Evolutionary conservation across 2,329 filamentous ascomycete species (phyloP).

Genomic region (Curvularia sp.): DNA sequence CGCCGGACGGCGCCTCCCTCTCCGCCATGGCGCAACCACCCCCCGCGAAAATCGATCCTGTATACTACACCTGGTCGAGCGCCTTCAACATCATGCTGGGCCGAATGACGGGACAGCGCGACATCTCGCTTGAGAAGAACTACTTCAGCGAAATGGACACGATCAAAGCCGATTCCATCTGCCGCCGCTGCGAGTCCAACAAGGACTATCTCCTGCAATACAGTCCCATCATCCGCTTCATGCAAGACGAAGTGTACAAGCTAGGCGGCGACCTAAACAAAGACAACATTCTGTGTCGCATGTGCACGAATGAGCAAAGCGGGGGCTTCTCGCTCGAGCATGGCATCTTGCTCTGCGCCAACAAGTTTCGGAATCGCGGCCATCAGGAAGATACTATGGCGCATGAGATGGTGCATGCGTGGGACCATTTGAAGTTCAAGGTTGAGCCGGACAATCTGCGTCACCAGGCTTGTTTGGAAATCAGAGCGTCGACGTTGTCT

Average conservation of each 20-base stretch:
- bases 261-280: slow-evolving; percentile 78
- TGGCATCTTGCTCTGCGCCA: slow-evolving; percentile 91
- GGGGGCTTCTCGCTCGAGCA: slow-evolving; percentile 88
- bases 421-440: slow-evolving; percentile 91
- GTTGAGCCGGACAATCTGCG: slow-evolving; percentile 82
- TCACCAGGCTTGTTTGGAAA: slow-evolving; percentile 96
- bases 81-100: slow-evolving; percentile 84
- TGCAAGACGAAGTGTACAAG: slow-evolving; percentile 79
- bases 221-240: slow-evolving; percentile 85
- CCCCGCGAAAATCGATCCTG: slow-evolving; percentile 40
- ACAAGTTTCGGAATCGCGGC: slow-evolving; percentile 79
- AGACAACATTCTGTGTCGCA: slow-evolving; percentile 80
- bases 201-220: slow-evolving; percentile 84
- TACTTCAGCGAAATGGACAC: slow-evolving; percentile 81
- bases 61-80: slow-evolving; percentile 73
- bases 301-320: slow-evolving; percentile 74
- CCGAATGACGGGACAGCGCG: slow-evolving; percentile 50
- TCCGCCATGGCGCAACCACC: slow-evolving; percentile 29
- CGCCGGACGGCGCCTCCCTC: slow-evolving; percentile 40
- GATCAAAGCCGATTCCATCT: slow-evolving; percentile 78
- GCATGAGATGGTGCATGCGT: slow-evolving; percentile 98
- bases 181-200: slow-evolving; percentile 79
- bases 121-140: slow-evolving; percentile 53
- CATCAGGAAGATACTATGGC: slow-evolving; percentile 93
- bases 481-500: slow-evolving; percentile 88